phyloP scores from a whole-genome alignment of 2,329 filamentous ascomycete genomes.

The Fusarium coicis region DNA sequence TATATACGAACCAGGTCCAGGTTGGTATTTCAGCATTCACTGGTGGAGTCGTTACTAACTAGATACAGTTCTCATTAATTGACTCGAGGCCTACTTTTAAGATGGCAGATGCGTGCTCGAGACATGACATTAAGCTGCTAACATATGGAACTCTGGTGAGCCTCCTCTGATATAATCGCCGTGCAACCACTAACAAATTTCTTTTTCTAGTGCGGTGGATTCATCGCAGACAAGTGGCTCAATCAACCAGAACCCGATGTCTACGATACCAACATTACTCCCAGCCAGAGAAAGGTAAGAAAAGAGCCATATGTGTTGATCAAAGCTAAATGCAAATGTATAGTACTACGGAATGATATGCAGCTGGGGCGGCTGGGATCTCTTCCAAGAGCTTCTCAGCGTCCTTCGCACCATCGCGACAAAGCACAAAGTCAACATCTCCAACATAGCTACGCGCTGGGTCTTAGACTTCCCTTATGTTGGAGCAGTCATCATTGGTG shows the following conservation, averaged over 20 bases:
- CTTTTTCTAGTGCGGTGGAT: neutral
- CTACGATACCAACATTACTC: neutral
- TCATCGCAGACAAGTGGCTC: neutral
- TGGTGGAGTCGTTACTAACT: fast-evolving
- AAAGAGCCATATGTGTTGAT: too few species aligned
- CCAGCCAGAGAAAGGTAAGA: neutral
- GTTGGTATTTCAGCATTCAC: fast-evolving
- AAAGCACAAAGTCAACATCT: neutral
- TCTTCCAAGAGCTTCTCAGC: neutral
- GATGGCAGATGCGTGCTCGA: neutral
- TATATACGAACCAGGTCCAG: neutral
- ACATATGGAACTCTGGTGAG: neutral
- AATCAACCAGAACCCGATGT: neutral
- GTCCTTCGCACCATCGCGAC: neutral
- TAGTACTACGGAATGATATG: neutral
- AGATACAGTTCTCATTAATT: neutral
- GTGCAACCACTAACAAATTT: neutral
- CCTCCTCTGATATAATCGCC: fast-evolving
- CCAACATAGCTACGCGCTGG: neutral
- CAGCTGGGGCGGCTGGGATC: neutral
- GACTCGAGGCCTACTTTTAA: neutral
- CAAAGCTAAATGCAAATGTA: too few species aligned
- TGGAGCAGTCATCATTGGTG: neutral
- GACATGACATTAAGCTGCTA: neutral
- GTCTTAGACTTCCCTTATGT: neutral